Evolutionary conservation across 2,329 filamentous ascomycete species (phyloP).

Genomic region (Hymenoscyphus infarciens): DNA sequence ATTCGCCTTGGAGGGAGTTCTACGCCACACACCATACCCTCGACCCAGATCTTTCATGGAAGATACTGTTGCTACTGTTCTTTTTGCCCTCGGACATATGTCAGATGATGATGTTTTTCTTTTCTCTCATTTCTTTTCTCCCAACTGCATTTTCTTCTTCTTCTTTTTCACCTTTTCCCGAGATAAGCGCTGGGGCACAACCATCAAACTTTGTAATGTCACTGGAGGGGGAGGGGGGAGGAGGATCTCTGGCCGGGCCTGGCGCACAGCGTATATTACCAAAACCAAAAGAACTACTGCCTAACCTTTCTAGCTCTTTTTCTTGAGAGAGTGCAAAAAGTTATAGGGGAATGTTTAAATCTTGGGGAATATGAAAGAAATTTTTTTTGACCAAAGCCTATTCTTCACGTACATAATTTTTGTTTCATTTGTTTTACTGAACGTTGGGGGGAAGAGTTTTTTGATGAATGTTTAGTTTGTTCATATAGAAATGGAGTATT

Average conservation of each 20-base stretch:
- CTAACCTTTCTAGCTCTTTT: neutral
- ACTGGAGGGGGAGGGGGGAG: neutral
- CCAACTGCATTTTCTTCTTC: neutral
- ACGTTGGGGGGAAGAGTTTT: too few relatives aligned
- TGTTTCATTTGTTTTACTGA: too few relatives aligned
- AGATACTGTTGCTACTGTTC: neutral
- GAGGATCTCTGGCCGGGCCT: neutral
- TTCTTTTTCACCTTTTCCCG: neutral
- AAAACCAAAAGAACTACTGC: neutral
- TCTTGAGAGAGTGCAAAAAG: neutral
- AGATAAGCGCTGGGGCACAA: neutral
- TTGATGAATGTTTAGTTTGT: too few relatives aligned
- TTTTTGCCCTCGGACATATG: neutral
- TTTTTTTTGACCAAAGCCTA: too few relatives aligned
- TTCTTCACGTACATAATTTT: too few relatives aligned
- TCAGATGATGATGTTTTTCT: constrained; percentile 1
- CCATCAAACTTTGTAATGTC: constrained; percentile 2
- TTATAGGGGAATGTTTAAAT: too few relatives aligned
- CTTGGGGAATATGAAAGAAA: too few relatives aligned
- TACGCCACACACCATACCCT: neutral
- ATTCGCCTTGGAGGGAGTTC: neutral
- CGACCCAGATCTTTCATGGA: constrained; percentile 3
- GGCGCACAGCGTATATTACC: neutral
- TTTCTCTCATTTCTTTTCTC: neutral
- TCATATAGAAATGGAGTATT: too few relatives aligned